Evolutionary conservation across 768 basidiomycete species (phyloP), one percentile per base, ranked within the genome.

Genomic region (Infundibulicybe gibba): DNA sequence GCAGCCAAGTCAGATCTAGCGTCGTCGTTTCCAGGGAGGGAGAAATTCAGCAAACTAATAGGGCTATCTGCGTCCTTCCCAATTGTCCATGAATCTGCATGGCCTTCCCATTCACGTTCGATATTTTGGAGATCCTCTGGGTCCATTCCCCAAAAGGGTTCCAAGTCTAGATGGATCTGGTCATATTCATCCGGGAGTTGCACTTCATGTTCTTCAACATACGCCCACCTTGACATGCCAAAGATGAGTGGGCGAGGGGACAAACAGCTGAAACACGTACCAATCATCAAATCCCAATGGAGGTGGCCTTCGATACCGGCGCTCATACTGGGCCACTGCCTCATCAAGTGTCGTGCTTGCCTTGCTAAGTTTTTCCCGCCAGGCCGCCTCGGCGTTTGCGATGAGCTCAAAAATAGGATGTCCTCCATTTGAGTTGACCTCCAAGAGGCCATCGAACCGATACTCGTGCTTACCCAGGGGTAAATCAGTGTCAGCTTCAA

Each of bases 121-220:
- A 70, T 62, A 12, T 47, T 49, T 33, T 62, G 67, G 25, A 75
- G 52, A 32, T 70, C 70, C 5, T 41, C 45, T 6, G 74, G 72
- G 25, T 65, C 54, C 51, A 94, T 69, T 1, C 78, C 71, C 83
- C 86, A 92, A 63, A 87, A 95, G 0, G 89, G 90, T 41, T 80
- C 80, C 15, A 97, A 67, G 62, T 95, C 92, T 41, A 74, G 66
- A 44, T 75, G 59, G 21, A 94, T 79, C 40, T 75, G 73, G 56
- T 88, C 88, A 58, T 90, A 94, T 57, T 94, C 92, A 63, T 95
- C 93, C 14, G 87, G 75, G 37, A 94, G 79, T 54, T 80, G 78
- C 25, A 90, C 81, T 6, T 78, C 65, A 62, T 91, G 75, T 40
- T 76, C 69, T 56, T 76, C 66, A 19, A 83, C 85, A 60, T 72